Base-by-base conservation (phyloP, 768 basidiomycete species). In the Tylopilus sp. region DNA sequence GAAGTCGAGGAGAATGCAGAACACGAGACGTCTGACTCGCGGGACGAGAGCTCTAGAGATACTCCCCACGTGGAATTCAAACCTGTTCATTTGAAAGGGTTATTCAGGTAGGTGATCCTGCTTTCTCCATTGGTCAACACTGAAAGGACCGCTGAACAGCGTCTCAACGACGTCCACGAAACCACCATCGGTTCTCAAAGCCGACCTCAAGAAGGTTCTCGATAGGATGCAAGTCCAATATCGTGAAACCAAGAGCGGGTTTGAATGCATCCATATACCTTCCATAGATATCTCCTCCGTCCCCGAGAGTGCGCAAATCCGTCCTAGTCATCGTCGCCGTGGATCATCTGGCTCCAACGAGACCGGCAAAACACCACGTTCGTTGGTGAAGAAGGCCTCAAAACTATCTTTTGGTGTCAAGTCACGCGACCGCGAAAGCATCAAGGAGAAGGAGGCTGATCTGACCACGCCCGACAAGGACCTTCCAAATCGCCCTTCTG, bases 111-210 rank as follows among this genome's bases (percentile, higher is more conserved):
- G 71, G 48, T 47, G 22, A n/a, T 46, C 11, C 23, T 17, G 53
- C 20, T 33, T 53, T 20, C 31, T 38, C 43, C 44, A 44, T 30
- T 31, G n/a, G 53, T 40, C 18, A 23, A 40, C 51, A 31, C 50
- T 43, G 41, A 45, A 35, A 42, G 9, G 31, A 43, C 10, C 23
- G 2, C 26, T 11, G 35, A 56, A 36, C 57, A 91, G 92, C 59
- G 97, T 99, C 38, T 87, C 91, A 6, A 99, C 97, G 6, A 99
- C 97, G 2, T 89, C 93, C 23, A 93, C 93, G 5, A 98, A 95
- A 64, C 65, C 90, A 6, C 88, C 92, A 5, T 70, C 79, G 13
- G 76, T 81, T 9, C 85, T 98, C 71, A 89, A 91, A 69, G 71
- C 77, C 51, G 95, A 98, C 69, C 86, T 99, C 57, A 78, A 80